These are phyloP conservation scores for Acacia acuminata DNA, from an alignment of 306 rosid genomes.

Conservation along the genomic window DNA sequence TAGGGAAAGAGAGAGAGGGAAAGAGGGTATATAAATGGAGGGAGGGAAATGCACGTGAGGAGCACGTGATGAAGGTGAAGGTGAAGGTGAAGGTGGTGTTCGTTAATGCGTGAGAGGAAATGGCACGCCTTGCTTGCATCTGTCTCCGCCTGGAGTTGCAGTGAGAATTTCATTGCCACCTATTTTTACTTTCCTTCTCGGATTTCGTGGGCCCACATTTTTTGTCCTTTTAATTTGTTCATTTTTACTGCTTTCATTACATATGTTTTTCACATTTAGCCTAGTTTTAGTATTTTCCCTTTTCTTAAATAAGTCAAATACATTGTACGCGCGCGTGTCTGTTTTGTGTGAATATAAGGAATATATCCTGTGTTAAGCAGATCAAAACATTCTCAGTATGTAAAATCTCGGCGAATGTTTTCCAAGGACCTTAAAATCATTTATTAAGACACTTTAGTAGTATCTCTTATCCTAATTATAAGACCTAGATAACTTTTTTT, in stretches of 20 bases:
- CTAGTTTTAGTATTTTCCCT: not conserved
- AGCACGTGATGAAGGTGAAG: conserved; percentile 19
- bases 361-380: not conserved
- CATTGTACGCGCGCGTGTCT: not conserved
- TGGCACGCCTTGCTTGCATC: not conserved
- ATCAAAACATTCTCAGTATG: too few species aligned
- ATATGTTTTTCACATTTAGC: not conserved
- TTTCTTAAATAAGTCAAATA: not conserved
- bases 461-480: too few species aligned
- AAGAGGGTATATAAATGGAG: not conserved
- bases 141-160: not conserved
- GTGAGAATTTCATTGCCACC: not conserved
- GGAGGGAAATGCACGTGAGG: conserved; percentile 27
- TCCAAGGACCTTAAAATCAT: not conserved
- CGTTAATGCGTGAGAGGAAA: conserved; percentile 29
- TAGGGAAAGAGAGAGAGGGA: not conserved
- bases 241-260: not conserved
- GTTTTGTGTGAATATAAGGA: not conserved
- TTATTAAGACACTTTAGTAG: too few species aligned
- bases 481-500: too few species aligned
- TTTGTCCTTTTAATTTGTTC: not conserved
- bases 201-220: not conserved
- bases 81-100: not conserved
- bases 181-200: too few species aligned
- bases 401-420: too few species aligned